Conservation (phyloP, 345 rosid genomes). For the Populus alba region DNA sequence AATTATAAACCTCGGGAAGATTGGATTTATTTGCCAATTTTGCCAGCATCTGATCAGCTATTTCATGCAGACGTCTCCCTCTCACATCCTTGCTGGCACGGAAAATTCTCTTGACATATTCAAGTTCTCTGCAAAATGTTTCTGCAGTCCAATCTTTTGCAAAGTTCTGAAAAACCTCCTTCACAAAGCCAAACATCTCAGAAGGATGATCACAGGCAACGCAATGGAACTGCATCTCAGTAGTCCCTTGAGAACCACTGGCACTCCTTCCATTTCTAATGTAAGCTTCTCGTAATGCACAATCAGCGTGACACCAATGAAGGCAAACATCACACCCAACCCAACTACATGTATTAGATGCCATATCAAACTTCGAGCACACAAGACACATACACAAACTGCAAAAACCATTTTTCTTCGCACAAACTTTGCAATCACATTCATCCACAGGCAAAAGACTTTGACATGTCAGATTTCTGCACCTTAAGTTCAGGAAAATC, state of each 20-base stretch:
- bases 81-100: conserved; percentile 73
- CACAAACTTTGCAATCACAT: conserved; percentile 91
- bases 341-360: conserved; percentile 95
- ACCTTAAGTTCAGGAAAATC: conserved; percentile 72
- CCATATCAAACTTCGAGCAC: conserved; percentile 91
- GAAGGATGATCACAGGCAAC: conserved; percentile 95
- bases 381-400: conserved; percentile 93
- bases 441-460: conserved; percentile 82
- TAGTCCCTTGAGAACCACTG: conserved; percentile 48
- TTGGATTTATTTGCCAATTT: conserved; percentile 62
- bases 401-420: conserved; percentile 82
- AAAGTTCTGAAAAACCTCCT: conserved; percentile 83
- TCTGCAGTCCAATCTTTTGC: conserved; percentile 75
- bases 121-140: conserved; percentile 70
- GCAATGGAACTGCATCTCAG: conserved; percentile 91
- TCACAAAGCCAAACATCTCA: conserved; percentile 98
- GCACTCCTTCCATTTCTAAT: conserved; percentile 75
- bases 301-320: conserved; percentile 97
- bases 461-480: conserved; percentile 72
- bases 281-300: conserved; percentile 70
- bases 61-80: conserved; percentile 73
- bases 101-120: conserved; percentile 83
- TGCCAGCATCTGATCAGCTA: conserved; percentile 59
- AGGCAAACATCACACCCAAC: conserved; percentile 97
- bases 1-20: conserved; percentile 57